These are phyloP conservation scores for Psilocybe subaeruginosa DNA, from an alignment of 768 basidiomycete genomes.

Conservation along the genomic window DNA sequence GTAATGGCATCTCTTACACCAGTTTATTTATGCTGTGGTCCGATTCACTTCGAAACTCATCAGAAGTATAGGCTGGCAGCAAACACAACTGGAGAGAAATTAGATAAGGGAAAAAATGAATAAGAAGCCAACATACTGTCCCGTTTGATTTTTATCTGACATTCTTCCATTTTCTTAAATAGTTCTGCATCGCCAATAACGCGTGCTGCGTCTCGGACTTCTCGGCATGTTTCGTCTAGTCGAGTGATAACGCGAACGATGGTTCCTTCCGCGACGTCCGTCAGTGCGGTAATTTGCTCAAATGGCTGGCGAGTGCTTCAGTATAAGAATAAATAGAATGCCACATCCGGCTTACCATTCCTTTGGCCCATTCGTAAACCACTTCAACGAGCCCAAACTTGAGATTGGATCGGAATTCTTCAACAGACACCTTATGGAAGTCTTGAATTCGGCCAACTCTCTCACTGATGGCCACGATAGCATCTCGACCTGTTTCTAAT, in stretches of 20 bases:
- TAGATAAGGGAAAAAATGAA: constrained; percentile 7
- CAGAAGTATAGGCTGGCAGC: constrained; percentile 87
- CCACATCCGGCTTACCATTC: constrained; percentile 72
- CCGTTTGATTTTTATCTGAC: constrained; percentile 90
- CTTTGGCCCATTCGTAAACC: constrained; percentile 99
- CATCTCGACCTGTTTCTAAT: constrained; percentile 78
- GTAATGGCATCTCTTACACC: neutral
- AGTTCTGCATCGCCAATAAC: constrained; percentile 96
- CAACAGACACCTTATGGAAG: constrained; percentile 72
- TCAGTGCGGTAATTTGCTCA: constrained; percentile 88
- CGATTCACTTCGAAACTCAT: neutral
- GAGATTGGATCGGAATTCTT: constrained; percentile 76
- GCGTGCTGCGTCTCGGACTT: constrained; percentile 95
- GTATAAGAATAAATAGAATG: neutral
- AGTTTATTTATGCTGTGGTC: neutral
- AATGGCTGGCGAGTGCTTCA: constrained; percentile 68
- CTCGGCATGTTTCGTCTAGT: constrained; percentile 94
- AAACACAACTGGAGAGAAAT: constrained; percentile 64
- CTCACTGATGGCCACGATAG: constrained; percentile 78
- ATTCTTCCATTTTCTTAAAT: constrained; percentile 98
- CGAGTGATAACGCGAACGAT: constrained; percentile 96
- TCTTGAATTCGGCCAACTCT: constrained; percentile 83
- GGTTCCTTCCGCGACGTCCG: constrained; percentile 95
- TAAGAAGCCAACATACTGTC: constrained; percentile 71
- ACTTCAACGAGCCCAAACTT: constrained; percentile 95